Percentiles rank a stretch among this genome's conserved stretches.
Evolutionary conservation across 2,329 filamentous ascomycete genomes (phyloP).

Genomic region (Aaosphaeria arxii): DNA sequence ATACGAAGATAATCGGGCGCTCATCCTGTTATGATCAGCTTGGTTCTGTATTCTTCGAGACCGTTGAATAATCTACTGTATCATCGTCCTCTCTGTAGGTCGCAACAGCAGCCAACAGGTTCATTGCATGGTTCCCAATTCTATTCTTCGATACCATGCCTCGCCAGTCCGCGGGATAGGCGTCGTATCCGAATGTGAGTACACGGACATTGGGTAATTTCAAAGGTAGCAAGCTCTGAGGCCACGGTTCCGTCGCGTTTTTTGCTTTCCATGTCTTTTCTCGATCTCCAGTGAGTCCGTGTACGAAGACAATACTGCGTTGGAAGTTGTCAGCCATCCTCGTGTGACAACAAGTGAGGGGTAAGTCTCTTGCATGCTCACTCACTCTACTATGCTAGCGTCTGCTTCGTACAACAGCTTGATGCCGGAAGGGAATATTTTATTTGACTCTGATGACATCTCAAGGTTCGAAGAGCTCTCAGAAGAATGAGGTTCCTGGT

Average conservation of each 20-base stretch:
- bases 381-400: not conserved
- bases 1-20: constrained; percentile 28
- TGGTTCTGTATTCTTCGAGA: not conserved
- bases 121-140: constrained; percentile 26
- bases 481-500: not conserved
- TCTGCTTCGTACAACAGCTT: not conserved
- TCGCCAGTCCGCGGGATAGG: constrained; percentile 17
- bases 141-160: constrained; percentile 23
- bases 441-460: not conserved
- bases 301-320: constrained; percentile 5
- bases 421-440: not conserved
- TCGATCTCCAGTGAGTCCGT: constrained; percentile 11
- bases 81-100: constrained; percentile 5
- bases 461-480: not conserved
- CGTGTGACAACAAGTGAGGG: not conserved
- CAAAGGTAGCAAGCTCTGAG: constrained; percentile 3
- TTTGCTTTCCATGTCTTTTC: constrained; percentile 11
- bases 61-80: constrained; percentile 3
- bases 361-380: not conserved
- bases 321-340: not conserved
- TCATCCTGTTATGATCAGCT: constrained; percentile 4
- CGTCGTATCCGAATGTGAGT: constrained; percentile 12
- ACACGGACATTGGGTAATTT: constrained; percentile 5
- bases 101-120: constrained; percentile 22
- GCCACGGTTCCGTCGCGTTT: constrained; percentile 2